Evolutionary conservation across 1,284 basidiomycete genomes (phyloP).

Genomic region (Cutaneotrichosporon curvatum): DNA sequence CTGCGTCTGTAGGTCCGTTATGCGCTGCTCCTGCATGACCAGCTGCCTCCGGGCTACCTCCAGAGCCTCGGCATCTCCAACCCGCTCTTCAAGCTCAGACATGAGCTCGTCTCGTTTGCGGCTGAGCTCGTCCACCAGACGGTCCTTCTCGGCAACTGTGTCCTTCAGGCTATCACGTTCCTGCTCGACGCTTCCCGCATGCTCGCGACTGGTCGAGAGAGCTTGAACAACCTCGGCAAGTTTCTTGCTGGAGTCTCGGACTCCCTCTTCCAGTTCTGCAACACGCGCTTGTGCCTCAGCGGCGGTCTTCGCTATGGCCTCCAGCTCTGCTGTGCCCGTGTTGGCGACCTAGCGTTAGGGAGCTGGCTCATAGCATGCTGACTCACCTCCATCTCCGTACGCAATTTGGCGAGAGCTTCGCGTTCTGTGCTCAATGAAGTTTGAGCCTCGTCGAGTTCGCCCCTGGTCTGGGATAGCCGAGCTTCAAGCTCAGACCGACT

Average conservation of each 20-base stretch:
- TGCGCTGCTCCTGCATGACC: too few relatives aligned
- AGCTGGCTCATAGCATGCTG: too few relatives aligned
- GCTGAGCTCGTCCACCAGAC: too few relatives aligned
- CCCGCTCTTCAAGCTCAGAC: neutral
- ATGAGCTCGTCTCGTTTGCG: too few relatives aligned
- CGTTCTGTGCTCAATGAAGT: slow-evolving; percentile 1
- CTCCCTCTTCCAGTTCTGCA: slow-evolving; percentile 2
- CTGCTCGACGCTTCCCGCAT: too few relatives aligned
- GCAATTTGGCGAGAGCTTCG: neutral
- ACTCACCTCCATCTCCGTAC: slow-evolving; percentile 15
- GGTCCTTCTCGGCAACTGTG: too few relatives aligned
- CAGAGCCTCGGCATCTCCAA: neutral
- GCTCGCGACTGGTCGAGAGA: too few relatives aligned
- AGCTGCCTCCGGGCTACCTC: neutral
- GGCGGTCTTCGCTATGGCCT: slow-evolving; percentile 2
- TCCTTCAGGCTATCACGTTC: too few relatives aligned
- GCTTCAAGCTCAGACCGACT: slow-evolving; percentile 5
- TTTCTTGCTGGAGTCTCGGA: neutral
- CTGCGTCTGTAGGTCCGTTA: too few relatives aligned
- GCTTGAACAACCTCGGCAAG: slow-evolving; percentile 1
- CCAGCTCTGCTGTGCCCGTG: too few relatives aligned
- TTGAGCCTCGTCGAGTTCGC: neutral
- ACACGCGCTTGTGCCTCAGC: neutral
- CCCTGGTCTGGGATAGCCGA: neutral
- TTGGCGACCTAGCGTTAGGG: too few relatives aligned